Evolutionary conservation across 441 rosid species (phyloP), one percentile per base, ranked within the genome.

Genomic region (Mallotus japonicus): DNA sequence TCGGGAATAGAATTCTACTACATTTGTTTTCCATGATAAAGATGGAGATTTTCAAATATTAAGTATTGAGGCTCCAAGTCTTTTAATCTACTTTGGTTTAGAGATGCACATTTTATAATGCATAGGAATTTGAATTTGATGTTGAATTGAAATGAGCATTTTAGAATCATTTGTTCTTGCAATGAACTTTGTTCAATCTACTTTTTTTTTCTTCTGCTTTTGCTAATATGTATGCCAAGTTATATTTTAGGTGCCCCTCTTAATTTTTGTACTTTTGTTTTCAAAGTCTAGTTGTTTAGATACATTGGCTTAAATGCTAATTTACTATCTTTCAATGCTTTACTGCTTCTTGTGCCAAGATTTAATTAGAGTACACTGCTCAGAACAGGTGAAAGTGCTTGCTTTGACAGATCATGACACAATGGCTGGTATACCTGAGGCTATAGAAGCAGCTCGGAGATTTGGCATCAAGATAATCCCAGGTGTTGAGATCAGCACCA

Each of bases 321-420:
- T 20, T 17, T 54, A 51, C 63, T 63, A 6, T 46, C 13, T 56
- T 40, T 69, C 28, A 59, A 55, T 47, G 72, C 24, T 65, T 70
- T 47, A 32, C 49, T 53, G 65, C 70, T 61, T 44, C 46, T 37
- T 24, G 59, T 61, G 10, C 28, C 59, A 50, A 50, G 64, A 78
- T 75, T 82, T 83, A 77, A 84, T 81, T 61, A 49, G 74, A 49
- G 74, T 71, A 34, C 69, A 73, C 56, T 83, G 78, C 77, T 84
- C 75, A 82, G 86, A 80, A 73, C 92, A 92, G 97, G 97, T 92
- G 76, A 90, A 95, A 83, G 99, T 91, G 80, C 92, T 95, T 79
- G 84, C 96, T 82, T 84, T 92, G 73, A 94, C 99, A 15, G 99
- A 94, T 84, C 99, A 94, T 67, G 99, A 92, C 75, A 92, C 97